A percentile compares a stretch with the other conserved stretches of the same genome.
Evolutionary conservation across 148 eudicot species (phyloP).

Genomic region (Salicornia ramosissima): DNA sequence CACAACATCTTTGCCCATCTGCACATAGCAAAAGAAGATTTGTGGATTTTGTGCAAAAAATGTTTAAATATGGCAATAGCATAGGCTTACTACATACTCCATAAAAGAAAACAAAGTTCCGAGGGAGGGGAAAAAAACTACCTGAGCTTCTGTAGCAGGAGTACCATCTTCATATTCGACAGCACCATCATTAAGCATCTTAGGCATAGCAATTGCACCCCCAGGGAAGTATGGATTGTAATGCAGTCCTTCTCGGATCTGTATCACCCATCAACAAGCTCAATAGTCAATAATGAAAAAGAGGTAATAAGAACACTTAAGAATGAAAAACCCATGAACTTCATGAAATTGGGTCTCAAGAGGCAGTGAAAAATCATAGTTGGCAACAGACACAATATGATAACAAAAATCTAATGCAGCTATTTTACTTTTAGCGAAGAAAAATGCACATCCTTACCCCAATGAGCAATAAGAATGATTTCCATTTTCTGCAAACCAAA

Average conservation of each 20-base stretch:
- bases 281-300: background rate
- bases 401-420: background rate
- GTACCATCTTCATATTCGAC: slow-evolving; percentile 96
- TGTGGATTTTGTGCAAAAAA: background rate
- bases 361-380: background rate
- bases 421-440: too few relatives aligned
- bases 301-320: background rate
- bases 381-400: background rate
- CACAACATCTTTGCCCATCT: slow-evolving; percentile 98
- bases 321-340: background rate
- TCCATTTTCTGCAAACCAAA: too few relatives aligned
- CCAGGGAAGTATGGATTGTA: slow-evolving; percentile 99
- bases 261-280: slow-evolving; percentile 1
- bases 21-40: slow-evolving; percentile 25
- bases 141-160: slow-evolving; percentile 97
- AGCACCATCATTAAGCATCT: slow-evolving; percentile 96
- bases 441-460: too few relatives aligned
- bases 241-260: slow-evolving; percentile 92
- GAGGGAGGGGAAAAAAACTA: background rate
- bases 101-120: background rate
- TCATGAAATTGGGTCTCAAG: background rate
- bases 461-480: too few relatives aligned
- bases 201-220: slow-evolving; percentile 98
- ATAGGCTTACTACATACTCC: too few relatives aligned
- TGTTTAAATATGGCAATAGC: too few relatives aligned